These are phyloP conservation scores for Hymenoscyphus scutula DNA, from an alignment of 2,329 filamentous ascomycete species.

Conservation along the genomic window DNA sequence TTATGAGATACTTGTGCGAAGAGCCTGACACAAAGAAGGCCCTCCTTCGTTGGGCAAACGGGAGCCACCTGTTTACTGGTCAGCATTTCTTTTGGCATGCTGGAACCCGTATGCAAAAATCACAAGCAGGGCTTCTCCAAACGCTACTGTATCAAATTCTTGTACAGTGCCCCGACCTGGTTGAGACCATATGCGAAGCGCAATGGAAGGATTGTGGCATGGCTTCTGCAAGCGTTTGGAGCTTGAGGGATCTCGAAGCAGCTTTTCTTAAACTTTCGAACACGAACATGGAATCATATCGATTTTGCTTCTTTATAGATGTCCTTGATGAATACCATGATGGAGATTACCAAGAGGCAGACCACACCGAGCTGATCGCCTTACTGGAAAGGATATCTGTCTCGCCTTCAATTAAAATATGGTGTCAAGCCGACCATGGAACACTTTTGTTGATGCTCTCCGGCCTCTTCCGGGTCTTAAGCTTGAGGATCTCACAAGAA, in stretches of 20 bases:
- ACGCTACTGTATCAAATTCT: slow-evolving; percentile 15
- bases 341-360: neutral
- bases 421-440: slow-evolving; percentile 22
- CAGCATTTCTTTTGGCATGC: slow-evolving; percentile 48
- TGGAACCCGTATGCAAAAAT: slow-evolving; percentile 32
- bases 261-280: neutral
- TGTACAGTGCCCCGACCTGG: slow-evolving; percentile 7
- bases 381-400: neutral
- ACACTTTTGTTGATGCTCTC: slow-evolving; percentile 10
- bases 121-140: slow-evolving; percentile 14
- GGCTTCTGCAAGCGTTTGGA: neutral
- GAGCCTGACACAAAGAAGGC: neutral
- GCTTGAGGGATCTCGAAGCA: neutral
- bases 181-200: neutral
- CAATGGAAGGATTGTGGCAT: neutral
- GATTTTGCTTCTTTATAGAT: too few species aligned
- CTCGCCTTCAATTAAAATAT: slow-evolving; percentile 19
- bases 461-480: slow-evolving; percentile 15
- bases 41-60: neutral
- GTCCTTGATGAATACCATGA: slow-evolving; percentile 20
- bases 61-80: slow-evolving; percentile 29
- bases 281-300: too few species aligned
- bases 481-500: slow-evolving; percentile 28
- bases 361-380: slow-evolving; percentile 8
- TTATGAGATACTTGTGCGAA: neutral